phyloP scores from a whole-genome alignment of 306 rosid genomes.

The Vachellia collinsii region DNA sequence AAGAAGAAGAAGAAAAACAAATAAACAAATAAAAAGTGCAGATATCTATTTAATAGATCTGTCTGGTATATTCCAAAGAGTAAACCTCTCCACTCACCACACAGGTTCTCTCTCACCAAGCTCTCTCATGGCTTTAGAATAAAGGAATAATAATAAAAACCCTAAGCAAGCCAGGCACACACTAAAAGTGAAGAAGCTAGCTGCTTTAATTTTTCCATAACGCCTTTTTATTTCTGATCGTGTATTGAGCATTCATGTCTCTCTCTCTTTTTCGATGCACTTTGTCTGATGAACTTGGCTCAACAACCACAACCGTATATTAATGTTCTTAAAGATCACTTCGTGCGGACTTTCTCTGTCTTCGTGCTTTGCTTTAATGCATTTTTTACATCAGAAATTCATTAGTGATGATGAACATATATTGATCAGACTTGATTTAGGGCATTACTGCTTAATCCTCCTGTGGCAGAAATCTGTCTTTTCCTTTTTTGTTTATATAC shows the following conservation, averaged over 20 bases:
- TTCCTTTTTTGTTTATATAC: background rate
- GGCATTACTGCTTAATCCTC: background rate
- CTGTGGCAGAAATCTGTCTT: background rate
- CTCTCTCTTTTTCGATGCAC: background rate
- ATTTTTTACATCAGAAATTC: background rate
- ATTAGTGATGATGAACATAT: background rate
- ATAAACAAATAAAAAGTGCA: conserved; percentile 2
- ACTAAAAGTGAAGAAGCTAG: conserved; percentile 13
- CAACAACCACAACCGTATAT: background rate
- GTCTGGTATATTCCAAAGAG: conserved; percentile 63
- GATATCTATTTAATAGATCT: background rate
- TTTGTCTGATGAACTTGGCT: background rate
- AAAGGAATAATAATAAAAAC: conserved; percentile 18
- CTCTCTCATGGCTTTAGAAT: conserved; percentile 16
- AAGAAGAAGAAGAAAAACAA: background rate
- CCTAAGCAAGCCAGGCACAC: background rate
- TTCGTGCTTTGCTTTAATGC: background rate
- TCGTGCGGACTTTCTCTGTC: background rate
- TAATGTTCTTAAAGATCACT: background rate
- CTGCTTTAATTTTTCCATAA: background rate
- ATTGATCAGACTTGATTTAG: background rate
- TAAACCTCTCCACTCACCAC: conserved; percentile 60
- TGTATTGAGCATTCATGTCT: conserved; percentile 15
- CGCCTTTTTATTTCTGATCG: conserved; percentile 4
- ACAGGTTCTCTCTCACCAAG: background rate